Conservation (phyloP, 345 rosid genomes). For the Brassica juncea region DNA sequence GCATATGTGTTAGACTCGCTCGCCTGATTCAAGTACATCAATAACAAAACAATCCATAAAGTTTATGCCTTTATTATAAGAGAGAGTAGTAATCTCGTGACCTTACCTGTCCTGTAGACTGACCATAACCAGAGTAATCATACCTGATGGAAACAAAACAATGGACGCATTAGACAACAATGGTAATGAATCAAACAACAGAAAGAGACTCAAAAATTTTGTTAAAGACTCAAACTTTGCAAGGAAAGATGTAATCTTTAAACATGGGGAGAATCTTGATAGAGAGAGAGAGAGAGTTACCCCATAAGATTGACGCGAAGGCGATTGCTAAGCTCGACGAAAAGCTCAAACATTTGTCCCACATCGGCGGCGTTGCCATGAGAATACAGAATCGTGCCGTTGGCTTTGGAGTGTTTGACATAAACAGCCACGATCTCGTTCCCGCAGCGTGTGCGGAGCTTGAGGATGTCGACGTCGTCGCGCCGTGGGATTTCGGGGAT, state of each 20-base stretch:
- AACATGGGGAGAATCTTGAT: not conserved
- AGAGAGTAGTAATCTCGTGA: not conserved
- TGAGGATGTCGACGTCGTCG: constrained; percentile 69
- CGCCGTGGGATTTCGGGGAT: constrained; percentile 63
- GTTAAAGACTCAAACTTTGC: not conserved
- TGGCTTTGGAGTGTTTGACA: constrained; percentile 71
- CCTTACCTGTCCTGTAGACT: constrained; percentile 86
- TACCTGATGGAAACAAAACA: constrained; percentile 47
- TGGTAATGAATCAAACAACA: constrained; percentile 13
- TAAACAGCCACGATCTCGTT: constrained; percentile 81
- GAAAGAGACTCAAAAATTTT: too few species aligned
- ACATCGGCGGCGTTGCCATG: constrained; percentile 99
- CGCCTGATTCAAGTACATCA: not conserved
- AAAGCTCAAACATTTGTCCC: constrained; percentile 94
- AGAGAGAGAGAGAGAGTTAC: constrained; percentile 34
- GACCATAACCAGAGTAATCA: constrained; percentile 98
- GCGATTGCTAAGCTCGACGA: constrained; percentile 78
- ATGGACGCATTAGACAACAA: not conserved
- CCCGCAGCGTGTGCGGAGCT: constrained; percentile 74
- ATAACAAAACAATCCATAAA: constrained; percentile 18
- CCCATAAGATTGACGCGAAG: constrained; percentile 90
- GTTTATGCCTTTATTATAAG: not conserved
- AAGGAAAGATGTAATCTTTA: not conserved
- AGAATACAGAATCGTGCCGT: constrained; percentile 77
- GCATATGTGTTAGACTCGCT: not conserved